These are phyloP conservation scores for Neoarthrinium moseri DNA, from an alignment of 2,329 filamentous ascomycete species.

Conservation along the genomic window DNA sequence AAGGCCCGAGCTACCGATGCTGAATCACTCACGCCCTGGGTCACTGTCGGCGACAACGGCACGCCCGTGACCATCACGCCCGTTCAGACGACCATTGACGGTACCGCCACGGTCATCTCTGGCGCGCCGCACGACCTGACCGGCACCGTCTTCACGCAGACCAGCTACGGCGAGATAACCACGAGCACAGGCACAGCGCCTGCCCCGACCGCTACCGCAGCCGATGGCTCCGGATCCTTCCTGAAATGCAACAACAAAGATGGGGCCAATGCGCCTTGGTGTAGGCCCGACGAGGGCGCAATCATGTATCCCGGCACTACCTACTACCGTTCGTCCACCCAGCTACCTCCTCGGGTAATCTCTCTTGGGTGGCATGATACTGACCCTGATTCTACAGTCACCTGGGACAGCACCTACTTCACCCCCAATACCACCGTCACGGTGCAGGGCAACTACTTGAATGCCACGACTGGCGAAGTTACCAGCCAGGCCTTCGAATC, in stretches of 20 bases:
- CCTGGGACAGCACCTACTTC: conserved; percentile 56
- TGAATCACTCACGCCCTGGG: conserved; percentile 50
- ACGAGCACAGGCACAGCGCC: conserved; percentile 40
- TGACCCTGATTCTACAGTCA: conserved; percentile 29
- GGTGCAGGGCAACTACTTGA: conserved; percentile 26
- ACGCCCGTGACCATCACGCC: conserved; percentile 50
- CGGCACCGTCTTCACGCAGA: conserved; percentile 33
- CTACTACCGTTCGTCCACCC: conserved; percentile 45
- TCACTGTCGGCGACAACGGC: conserved; percentile 47
- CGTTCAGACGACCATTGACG: conserved; percentile 42
- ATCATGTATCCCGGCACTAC: conserved; percentile 42
- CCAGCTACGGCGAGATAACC: conserved; percentile 24
- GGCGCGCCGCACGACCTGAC: conserved; percentile 41
- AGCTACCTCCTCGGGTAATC: not conserved
- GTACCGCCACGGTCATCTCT: conserved; percentile 39
- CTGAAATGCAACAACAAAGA: conserved; percentile 47
- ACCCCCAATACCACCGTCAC: conserved; percentile 36
- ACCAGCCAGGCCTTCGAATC: conserved; percentile 34
- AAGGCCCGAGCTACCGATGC: conserved; percentile 23
- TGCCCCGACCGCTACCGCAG: conserved; percentile 45
- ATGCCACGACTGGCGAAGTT: conserved; percentile 29
- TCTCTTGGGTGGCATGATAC: not conserved
- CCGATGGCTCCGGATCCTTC: conserved; percentile 46
- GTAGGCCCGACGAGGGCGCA: conserved; percentile 42
- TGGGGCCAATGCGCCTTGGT: conserved; percentile 49